Base-by-base conservation (phyloP, 2,329 filamentous ascomycete genomes). In the Neurospora sp. region DNA sequence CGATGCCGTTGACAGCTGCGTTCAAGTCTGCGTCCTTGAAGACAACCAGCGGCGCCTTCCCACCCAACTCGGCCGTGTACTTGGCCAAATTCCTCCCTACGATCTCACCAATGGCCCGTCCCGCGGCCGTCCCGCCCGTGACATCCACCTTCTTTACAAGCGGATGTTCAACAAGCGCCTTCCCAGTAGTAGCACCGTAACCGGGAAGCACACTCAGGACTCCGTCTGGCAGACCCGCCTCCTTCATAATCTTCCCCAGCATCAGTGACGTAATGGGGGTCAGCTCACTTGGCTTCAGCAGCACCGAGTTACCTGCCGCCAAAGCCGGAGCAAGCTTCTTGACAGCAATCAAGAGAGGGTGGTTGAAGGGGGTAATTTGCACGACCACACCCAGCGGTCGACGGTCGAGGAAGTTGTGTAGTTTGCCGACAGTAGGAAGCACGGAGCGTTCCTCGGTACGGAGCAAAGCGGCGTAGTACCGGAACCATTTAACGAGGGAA, bases 101-200 rank as follows among this genome's bases (percentile, higher is more conserved):
- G 52, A 90, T 84, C 62, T 87, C 83, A 73, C 91, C 89, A 75
- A 93, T 91, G 42, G 86, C 85, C 70, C 88, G 84, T 5, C 90
- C 91, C 19, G 90, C 88, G n/a, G 82, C 81, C 28, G 90, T 93
- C n/a, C 90, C 90, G 62, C 91, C 91, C 43, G 91, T 93, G 75
- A 93, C 89, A 74, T 91, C 90, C 70, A 93, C 86, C 81, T 93
- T 93, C 79, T 86, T 81, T 2, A 86, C 80, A 2, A 84, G 78
- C 1, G 78, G 78, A 70, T 86, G 90, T 38, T 85, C 78, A 13
- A 84, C 85, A 4, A 89, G 82, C 0, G 82, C 82, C n/a, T 80
- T 81, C 10, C 86, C 86, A 0, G 87, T 89, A 0, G 80, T 80
- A 0, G 76, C 71, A 1, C 87, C 87, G 33, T 83, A 81, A 0